Evolutionary conservation across 2,329 filamentous ascomycete species (phyloP).

Genomic region (Didymella pinodella): DNA sequence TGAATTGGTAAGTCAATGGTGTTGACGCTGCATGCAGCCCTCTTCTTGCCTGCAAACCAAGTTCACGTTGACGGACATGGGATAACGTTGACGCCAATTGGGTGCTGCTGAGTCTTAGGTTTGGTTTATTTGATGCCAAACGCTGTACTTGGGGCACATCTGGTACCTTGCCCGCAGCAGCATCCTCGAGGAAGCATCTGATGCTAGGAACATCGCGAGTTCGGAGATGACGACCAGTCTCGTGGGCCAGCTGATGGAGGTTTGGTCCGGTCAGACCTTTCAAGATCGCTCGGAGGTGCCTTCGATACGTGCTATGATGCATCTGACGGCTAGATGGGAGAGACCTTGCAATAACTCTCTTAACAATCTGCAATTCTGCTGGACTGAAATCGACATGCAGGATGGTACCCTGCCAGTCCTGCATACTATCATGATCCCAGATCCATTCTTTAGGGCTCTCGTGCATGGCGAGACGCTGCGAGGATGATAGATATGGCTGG

Average conservation of each 20-base stretch:
- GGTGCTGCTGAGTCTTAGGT: slow-evolving; percentile 24
- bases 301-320: slow-evolving; percentile 27
- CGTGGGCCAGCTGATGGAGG: slow-evolving; percentile 29
- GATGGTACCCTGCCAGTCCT: slow-evolving; percentile 40
- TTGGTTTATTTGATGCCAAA: slow-evolving; percentile 33
- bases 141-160: slow-evolving; percentile 37
- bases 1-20: slow-evolving; percentile 34
- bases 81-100: slow-evolving; percentile 30
- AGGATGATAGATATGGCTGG: slow-evolving; percentile 39
- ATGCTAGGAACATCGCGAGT: slow-evolving; percentile 35
- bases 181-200: slow-evolving; percentile 44
- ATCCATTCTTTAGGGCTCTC: slow-evolving; percentile 21
- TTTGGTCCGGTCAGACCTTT: slow-evolving; percentile 34
- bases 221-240: slow-evolving; percentile 26
- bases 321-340: slow-evolving; percentile 6
- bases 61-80: slow-evolving; percentile 44
- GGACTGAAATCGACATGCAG: slow-evolving; percentile 47
- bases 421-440: slow-evolving; percentile 37
- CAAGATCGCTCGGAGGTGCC: slow-evolving; percentile 35
- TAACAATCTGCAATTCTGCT: slow-evolving; percentile 36
- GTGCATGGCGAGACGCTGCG: slow-evolving; percentile 32
- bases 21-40: slow-evolving; percentile 38
- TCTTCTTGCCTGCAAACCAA: slow-evolving; percentile 39
- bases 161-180: slow-evolving; percentile 30
- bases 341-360: slow-evolving; percentile 25